Evolutionary conservation across 176 grass and related monocot genomes (phyloP).

Genomic region (Carex myosuroides): DNA sequence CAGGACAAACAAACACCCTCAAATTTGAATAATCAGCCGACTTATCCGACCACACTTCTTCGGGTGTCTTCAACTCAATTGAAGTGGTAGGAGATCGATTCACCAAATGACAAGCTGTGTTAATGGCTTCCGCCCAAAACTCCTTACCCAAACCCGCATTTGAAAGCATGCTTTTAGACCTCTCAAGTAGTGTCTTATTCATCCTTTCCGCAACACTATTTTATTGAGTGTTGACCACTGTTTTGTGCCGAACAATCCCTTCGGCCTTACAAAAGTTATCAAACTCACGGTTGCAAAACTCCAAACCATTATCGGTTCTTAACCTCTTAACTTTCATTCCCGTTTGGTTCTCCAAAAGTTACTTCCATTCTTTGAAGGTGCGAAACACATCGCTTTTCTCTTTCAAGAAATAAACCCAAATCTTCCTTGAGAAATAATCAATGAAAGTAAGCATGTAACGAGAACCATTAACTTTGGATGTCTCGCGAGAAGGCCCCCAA

Average conservation of each 20-base stretch:
- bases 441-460: too few species aligned
- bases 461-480: too few species aligned
- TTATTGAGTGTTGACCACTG: too few species aligned
- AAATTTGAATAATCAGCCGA: not conserved
- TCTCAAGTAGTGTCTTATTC: not conserved
- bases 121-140: not conserved
- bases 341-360: too few species aligned
- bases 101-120: not conserved
- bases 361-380: not conserved
- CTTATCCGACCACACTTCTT: not conserved
- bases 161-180: not conserved
- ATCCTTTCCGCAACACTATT: too few species aligned
- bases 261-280: too few species aligned
- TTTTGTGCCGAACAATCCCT: too few species aligned
- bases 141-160: not conserved
- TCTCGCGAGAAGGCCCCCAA: too few species aligned
- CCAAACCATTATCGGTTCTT: too few species aligned
- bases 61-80: not conserved
- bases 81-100: constrained; percentile 3
- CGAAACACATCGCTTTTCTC: not conserved
- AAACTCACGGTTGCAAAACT: too few species aligned
- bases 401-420: not conserved
- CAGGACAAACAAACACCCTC: not conserved
- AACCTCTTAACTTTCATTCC: too few species aligned
- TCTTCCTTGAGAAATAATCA: not conserved